Base-by-base conservation (phyloP, 805 yeast species). In the Dipodascus albidus region DNA sequence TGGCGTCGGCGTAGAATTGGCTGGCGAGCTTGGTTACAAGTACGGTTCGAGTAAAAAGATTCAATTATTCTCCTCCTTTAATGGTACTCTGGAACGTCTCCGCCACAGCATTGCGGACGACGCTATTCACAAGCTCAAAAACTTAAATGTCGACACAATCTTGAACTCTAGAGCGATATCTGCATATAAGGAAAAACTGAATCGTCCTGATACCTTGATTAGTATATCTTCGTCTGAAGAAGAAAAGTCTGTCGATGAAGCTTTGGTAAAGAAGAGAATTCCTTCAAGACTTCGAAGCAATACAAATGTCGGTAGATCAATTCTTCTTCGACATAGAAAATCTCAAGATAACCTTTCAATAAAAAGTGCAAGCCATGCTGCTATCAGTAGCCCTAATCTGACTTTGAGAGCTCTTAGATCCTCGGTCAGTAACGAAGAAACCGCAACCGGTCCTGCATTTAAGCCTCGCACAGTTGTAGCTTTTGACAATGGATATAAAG, bases 1-100 rank as follows among this genome's bases (percentile, higher is more conserved):
- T 20, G 77, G 80, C 1, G 63, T 76, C 21, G 81, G 81, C 1
- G 71, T 76, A 48, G 81, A 78, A 60, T 64, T 74, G 23, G 76
- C 79, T 1, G 78, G 74, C 27, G 81, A 78, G 53, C 63, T 78
- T 50, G 74, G 68, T 50, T 67, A 62, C 49, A 59, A 61, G 19
- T 74, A 64, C 56, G 52, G 49, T 8, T 70, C 71, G 1, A 67
- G 67, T 3, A 72, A 74, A 55, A 61, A 59, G 9, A 71, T 77
- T 9, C 64, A 53, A 8, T 51, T 64, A 9, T 63, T 58, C 57
- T 52, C 59, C 35, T 59, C 59, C 15, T 20, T 49, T n/a, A 48
- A 50, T 17, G 54, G 55, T 15, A 56, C 62, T 14, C 51, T 61
- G 24, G 52, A 52, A 17, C 23, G 20, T 15, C 47, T 60, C 24